These are phyloP conservation scores for Gastrolobium bilobum DNA, from an alignment of 306 rosid genomes.

Conservation along the genomic window DNA sequence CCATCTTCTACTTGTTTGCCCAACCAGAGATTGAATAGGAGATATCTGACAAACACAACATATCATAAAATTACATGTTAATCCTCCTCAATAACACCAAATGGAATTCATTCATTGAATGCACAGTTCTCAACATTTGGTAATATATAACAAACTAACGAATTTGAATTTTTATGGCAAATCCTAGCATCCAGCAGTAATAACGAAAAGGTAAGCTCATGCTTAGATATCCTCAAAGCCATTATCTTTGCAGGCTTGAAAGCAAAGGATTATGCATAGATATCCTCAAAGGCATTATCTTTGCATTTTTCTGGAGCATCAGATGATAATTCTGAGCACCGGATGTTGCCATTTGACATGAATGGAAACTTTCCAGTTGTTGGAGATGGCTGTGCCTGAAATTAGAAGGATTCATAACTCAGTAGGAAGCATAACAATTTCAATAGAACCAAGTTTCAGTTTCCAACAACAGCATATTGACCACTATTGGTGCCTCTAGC, in stretches of 20 bases:
- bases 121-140: neutral
- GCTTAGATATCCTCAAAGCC: too few species aligned
- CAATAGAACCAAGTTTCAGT: neutral
- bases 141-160: neutral
- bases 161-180: neutral
- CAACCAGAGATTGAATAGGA: constrained; percentile 81
- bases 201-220: too few species aligned
- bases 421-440: constrained; percentile 15
- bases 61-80: neutral
- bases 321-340: too few species aligned
- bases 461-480: neutral
- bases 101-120: neutral
- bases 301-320: too few species aligned
- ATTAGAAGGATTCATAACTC: constrained; percentile 47
- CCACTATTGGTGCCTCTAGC: too few species aligned
- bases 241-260: too few species aligned
- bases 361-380: constrained; percentile 77
- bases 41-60: constrained; percentile 64
- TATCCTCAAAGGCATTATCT: too few species aligned
- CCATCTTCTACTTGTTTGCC: constrained; percentile 74
- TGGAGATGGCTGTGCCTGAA: constrained; percentile 85
- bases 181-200: constrained; percentile 31
- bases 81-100: neutral
- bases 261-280: too few species aligned
- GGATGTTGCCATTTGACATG: too few species aligned